Evolutionary conservation across 176 grass and related monocot genomes (phyloP).

Genomic region (Oryza meridionalis): DNA sequence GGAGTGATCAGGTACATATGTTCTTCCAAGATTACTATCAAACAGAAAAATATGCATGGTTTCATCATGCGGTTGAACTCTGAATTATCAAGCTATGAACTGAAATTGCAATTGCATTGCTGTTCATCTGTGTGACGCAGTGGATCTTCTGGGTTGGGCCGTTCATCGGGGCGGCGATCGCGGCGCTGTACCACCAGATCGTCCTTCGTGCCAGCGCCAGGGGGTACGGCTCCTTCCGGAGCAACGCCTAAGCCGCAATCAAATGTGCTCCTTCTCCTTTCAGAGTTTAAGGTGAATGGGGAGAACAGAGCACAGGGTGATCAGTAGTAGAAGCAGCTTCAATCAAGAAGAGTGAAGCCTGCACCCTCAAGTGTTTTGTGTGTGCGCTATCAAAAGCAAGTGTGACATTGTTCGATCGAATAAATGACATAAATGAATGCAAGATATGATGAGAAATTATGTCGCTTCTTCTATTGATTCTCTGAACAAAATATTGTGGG

Average conservation of each 20-base stretch:
- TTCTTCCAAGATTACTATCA: background rate
- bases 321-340: background rate
- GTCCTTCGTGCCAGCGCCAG: slow-evolving; percentile 66
- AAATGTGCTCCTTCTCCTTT: background rate
- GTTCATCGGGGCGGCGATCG: slow-evolving; percentile 61
- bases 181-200: slow-evolving; percentile 75
- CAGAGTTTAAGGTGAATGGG: slow-evolving; percentile 42
- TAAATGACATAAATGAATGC: slow-evolving; percentile 24
- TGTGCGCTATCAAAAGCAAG: background rate
- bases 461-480: background rate
- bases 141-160: slow-evolving; percentile 88
- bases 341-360: slow-evolving; percentile 24
- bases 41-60: background rate
- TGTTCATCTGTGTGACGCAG: slow-evolving; percentile 28
- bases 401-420: slow-evolving; percentile 5
- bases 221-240: slow-evolving; percentile 60
- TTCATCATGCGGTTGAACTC: background rate
- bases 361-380: slow-evolving; percentile 18
- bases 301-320: background rate
- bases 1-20: slow-evolving; percentile 44
- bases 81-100: background rate
- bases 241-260: slow-evolving; percentile 42
- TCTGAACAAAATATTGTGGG: background rate
- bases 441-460: background rate
- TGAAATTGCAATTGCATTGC: background rate